A percentile compares a stretch with the other conserved stretches of the same genome.
These are phyloP conservation scores for Citrus mangshanensis DNA, from an alignment of 345 rosid species.

Conservation along the genomic window DNA sequence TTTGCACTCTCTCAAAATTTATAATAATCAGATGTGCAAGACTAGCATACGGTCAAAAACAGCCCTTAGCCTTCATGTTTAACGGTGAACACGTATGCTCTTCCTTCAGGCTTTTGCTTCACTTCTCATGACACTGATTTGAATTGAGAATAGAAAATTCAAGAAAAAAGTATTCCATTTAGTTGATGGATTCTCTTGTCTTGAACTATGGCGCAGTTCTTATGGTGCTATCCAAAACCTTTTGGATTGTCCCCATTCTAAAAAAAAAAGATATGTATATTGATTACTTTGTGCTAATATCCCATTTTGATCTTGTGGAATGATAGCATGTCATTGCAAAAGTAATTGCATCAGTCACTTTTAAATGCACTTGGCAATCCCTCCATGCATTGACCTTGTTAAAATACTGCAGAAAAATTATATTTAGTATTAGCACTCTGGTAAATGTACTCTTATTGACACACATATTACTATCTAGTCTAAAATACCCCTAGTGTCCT, in stretches of 20 bases:
- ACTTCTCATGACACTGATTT: not conserved
- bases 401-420: conserved; percentile 42
- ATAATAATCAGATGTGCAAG: not conserved
- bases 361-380: conserved; percentile 30
- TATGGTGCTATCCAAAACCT: conserved; percentile 20
- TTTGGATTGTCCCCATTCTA: conserved; percentile 20
- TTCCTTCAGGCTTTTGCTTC: conserved; percentile 13
- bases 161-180: not conserved
- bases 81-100: conserved; percentile 1
- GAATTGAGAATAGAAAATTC: not conserved
- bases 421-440: conserved; percentile 37
- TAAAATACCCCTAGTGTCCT: conserved; percentile 10
- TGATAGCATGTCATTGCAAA: conserved; percentile 33
- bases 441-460: conserved; percentile 30
- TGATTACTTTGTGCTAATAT: conserved; percentile 25
- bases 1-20: not conserved
- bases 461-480: conserved; percentile 17
- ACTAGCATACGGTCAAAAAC: not conserved
- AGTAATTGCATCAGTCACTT: conserved; percentile 33
- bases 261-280: conserved; percentile 17
- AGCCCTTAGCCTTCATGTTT: conserved; percentile 3
- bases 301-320: conserved; percentile 31
- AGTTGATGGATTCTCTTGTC: conserved; percentile 19
- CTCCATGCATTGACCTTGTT: conserved; percentile 35
- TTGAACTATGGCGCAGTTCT: conserved; percentile 22